Conservation (phyloP, 768 basidiomycete genomes). For the Tylopilus felleus region DNA sequence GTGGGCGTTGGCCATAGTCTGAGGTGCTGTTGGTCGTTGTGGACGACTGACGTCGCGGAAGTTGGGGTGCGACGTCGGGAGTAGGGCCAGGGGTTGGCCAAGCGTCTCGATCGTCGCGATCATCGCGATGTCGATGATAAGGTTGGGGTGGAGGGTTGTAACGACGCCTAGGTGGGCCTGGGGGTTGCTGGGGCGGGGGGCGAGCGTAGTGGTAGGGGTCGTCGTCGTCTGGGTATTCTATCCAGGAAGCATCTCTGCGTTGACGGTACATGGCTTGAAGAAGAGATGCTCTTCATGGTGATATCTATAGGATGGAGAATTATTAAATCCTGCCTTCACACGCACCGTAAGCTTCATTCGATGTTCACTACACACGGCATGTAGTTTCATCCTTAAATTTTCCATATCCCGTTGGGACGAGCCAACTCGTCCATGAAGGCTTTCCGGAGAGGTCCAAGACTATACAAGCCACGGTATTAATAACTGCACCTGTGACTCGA, state of each 20-base stretch:
- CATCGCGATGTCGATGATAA: conserved; percentile 23
- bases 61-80: conserved; percentile 14
- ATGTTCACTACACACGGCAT: too few relatives aligned
- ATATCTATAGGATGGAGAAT: too few relatives aligned
- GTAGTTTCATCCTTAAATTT: too few relatives aligned
- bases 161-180: conserved; percentile 14
- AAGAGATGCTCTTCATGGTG: not conserved
- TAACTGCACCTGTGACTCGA: too few relatives aligned
- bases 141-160: conserved; percentile 1
- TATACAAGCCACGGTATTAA: too few relatives aligned
- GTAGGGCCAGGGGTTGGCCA: conserved; percentile 9
- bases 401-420: too few relatives aligned
- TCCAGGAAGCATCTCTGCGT: not conserved
- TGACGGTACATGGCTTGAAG: not conserved
- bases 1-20: conserved; percentile 16
- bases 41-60: conserved; percentile 19
- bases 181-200: conserved; percentile 4
- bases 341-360: too few relatives aligned
- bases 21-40: conserved; percentile 15
- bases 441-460: too few relatives aligned
- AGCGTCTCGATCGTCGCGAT: conserved; percentile 21
- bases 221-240: conserved; percentile 15
- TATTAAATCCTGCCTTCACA: too few relatives aligned
- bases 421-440: too few relatives aligned
- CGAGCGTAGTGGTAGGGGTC: conserved; percentile 18